Percentiles rank a stretch among this genome's conserved stretches.
phyloP scores from a whole-genome alignment of 1,284 basidiomycete genomes.

The Moesziomyces aphidis region DNA sequence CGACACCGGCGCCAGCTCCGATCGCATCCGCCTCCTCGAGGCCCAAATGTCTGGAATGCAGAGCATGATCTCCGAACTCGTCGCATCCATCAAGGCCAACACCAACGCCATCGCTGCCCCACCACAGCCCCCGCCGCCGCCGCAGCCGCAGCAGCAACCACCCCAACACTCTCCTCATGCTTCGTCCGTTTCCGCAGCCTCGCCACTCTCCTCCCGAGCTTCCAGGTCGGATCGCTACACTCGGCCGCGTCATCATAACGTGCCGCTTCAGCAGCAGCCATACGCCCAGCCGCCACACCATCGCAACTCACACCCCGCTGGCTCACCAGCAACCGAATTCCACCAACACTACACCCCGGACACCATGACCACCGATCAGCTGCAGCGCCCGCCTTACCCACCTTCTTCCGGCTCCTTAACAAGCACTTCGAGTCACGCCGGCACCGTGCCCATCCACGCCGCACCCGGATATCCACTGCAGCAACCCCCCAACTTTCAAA shows the following conservation, averaged over 20 bases:
- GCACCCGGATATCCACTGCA: constrained; percentile 25
- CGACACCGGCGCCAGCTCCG: constrained; percentile 71
- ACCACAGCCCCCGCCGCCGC: not conserved
- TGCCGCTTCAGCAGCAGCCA: constrained; percentile 21
- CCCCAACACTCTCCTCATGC: constrained; percentile 11
- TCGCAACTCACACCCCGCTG: constrained; percentile 10
- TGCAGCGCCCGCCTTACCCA: constrained; percentile 20
- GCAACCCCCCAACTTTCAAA: constrained; percentile 22
- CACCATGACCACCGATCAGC: not conserved
- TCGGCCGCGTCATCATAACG: constrained; percentile 5
- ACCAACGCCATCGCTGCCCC: constrained; percentile 28
- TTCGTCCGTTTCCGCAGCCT: constrained; percentile 9
- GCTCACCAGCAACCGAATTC: constrained; percentile 6
- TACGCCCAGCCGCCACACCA: constrained; percentile 26
- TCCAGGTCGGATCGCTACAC: constrained; percentile 14
- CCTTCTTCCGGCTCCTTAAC: constrained; percentile 18
- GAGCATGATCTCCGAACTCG: constrained; percentile 46
- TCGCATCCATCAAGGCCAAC: constrained; percentile 42
- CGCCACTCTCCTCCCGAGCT: constrained; percentile 13
- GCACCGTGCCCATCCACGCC: constrained; percentile 10
- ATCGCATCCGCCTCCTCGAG: constrained; percentile 33
- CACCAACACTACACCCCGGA: constrained; percentile 13
- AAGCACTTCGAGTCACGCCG: constrained; percentile 8
- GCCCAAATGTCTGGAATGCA: constrained; percentile 44
- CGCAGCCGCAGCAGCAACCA: not conserved